These are phyloP conservation scores for Calonectria naviculata DNA, from an alignment of 2,329 filamentous ascomycete genomes.

Conservation along the genomic window DNA sequence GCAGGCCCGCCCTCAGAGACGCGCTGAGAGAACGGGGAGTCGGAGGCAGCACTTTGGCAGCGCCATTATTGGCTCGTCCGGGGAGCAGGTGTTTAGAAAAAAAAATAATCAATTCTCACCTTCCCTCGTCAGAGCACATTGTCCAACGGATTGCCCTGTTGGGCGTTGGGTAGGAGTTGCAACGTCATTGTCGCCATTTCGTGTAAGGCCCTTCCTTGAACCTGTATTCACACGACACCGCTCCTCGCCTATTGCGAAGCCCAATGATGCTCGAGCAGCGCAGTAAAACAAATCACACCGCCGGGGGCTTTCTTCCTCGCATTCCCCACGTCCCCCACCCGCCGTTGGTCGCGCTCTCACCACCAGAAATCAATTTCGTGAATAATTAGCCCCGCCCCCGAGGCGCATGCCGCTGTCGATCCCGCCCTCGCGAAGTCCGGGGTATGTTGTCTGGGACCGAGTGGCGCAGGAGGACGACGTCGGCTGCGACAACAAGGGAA, in stretches of 20 bases:
- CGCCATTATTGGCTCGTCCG: constrained; percentile 19
- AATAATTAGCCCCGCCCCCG: constrained; percentile 33
- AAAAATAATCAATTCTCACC: background rate
- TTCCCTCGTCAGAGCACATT: background rate
- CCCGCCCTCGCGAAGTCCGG: constrained; percentile 28
- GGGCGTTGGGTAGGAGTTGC: constrained; percentile 13
- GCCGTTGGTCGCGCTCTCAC: constrained; percentile 27
- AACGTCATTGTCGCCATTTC: constrained; percentile 28
- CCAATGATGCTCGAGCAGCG: constrained; percentile 26
- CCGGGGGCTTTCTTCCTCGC: constrained; percentile 6
- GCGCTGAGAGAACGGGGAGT: constrained; percentile 2
- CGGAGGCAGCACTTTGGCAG: constrained; percentile 9
- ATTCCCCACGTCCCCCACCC: constrained; percentile 40
- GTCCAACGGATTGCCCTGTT: background rate
- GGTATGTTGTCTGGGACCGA: constrained; percentile 23
- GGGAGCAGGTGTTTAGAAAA: background rate
- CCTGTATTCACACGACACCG: background rate
- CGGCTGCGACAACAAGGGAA: constrained; percentile 5
- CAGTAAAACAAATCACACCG: constrained; percentile 36
- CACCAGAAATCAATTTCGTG: constrained; percentile 27
- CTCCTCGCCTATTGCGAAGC: background rate
- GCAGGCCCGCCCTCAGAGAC: constrained; percentile 26
- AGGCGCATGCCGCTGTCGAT: constrained; percentile 32
- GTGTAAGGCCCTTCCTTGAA: constrained; percentile 18
- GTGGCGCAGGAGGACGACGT: background rate